Conservation (phyloP, 2,329 filamentous ascomycete genomes). For the Colletotrichum viniferum region DNA sequence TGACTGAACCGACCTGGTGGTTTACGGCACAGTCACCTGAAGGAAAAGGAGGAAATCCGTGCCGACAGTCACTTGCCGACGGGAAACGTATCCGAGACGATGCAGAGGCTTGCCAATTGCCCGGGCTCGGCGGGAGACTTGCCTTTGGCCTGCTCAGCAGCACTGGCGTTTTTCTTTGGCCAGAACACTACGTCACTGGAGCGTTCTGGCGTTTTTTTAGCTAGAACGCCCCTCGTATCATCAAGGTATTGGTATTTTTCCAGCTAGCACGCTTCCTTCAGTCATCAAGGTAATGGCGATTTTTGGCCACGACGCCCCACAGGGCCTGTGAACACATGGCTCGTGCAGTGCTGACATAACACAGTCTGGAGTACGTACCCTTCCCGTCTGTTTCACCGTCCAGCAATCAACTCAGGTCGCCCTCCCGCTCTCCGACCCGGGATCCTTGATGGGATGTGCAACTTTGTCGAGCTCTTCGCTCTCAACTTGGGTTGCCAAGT, state of each 20-base stretch:
- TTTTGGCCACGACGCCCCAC: not conserved
- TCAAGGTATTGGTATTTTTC: too few species aligned
- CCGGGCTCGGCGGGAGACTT: not conserved
- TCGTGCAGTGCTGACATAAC: not conserved
- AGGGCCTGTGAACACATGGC: not conserved
- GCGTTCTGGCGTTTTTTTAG: too few species aligned
- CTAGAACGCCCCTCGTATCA: not conserved
- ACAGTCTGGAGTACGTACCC: not conserved
- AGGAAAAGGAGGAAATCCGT: too few species aligned
- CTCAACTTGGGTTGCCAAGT: not conserved
- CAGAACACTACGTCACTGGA: too few species aligned
- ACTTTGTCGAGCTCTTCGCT: not conserved
- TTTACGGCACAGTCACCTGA: too few species aligned
- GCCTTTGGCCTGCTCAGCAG: not conserved
- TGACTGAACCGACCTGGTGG: too few species aligned
- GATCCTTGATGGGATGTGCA: not conserved
- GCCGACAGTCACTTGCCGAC: too few species aligned
- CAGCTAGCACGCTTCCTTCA: not conserved
- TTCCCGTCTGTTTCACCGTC: not conserved
- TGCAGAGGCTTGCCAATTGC: not conserved
- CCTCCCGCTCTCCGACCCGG: not conserved
- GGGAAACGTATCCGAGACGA: not conserved
- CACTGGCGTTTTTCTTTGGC: not conserved
- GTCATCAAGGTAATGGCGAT: not conserved
- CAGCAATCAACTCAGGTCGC: not conserved